A percentile compares a stretch with the other conserved stretches of the same genome.
phyloP scores from a whole-genome alignment of 495 filamentous ascomycete species.

The Penicillium macrosclerotiorum region DNA sequence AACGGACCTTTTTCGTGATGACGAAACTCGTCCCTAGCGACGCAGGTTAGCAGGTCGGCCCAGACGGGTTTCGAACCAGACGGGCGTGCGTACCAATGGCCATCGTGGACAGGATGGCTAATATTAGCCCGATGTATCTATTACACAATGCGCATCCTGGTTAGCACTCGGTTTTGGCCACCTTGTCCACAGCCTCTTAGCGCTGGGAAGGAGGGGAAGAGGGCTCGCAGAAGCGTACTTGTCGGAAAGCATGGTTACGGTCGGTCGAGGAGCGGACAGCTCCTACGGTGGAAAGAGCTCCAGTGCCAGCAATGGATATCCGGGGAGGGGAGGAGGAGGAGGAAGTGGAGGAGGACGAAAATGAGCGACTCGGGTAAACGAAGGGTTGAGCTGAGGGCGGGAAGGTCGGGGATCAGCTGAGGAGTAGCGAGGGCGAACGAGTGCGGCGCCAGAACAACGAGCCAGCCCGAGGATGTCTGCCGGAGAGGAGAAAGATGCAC shows the following conservation, averaged over 20 bases:
- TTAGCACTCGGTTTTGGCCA: conserved; percentile 35
- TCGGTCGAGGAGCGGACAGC: conserved; percentile 41
- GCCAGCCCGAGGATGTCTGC: conserved; percentile 28
- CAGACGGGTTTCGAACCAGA: neutral
- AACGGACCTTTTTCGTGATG: conserved; percentile 83
- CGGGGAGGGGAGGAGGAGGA: neutral
- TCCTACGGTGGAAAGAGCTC: conserved; percentile 37
- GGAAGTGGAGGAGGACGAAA: conserved; percentile 6
- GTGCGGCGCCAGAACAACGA: conserved; percentile 21
- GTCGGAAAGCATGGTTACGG: conserved; percentile 71
- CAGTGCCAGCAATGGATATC: conserved; percentile 33
- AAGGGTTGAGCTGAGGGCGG: conserved; percentile 13
- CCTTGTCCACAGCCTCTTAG: conserved; percentile 9
- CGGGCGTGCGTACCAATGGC: conserved; percentile 72
- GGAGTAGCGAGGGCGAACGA: conserved; percentile 4
- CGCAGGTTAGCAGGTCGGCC: conserved; percentile 17
- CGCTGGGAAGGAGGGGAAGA: neutral
- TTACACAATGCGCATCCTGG: conserved; percentile 22
- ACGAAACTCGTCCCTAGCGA: conserved; percentile 81
- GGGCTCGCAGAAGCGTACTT: conserved; percentile 59
- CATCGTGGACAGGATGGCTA: conserved; percentile 90
- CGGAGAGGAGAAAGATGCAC: neutral
- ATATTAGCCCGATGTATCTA: conserved; percentile 84
- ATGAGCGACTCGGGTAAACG: conserved; percentile 20
- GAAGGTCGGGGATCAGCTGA: neutral